Base-by-base conservation (phyloP, 371 early-diverging fungal genomes). In the Syncephalastrum racemosum region DNA sequence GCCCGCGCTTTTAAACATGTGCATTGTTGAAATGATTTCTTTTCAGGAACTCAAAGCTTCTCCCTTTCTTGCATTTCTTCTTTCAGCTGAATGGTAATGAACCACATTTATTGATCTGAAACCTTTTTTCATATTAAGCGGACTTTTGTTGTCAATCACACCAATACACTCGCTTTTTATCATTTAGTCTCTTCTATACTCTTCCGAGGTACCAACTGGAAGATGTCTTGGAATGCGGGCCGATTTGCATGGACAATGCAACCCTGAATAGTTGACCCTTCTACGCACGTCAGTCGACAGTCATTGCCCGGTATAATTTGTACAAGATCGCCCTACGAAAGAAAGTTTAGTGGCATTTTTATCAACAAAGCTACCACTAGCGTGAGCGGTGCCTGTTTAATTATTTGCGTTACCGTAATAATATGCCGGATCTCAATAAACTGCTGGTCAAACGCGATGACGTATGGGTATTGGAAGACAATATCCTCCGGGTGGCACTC, bases 341-440 rank as follows among this genome's bases (percentile, higher is more conserved):
- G 12, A 31, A 31, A 31, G 18, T 50, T 25, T 25, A 27, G 23
- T 31, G 18, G 50, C 3, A 5, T 31, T 31, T 31, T 8, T 1
- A 10, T 31, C 6, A 31, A 31, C 36, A 58, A 15, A 39, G 44
- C 8, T 31, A 31, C 36, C 36, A 31, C 36, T 31, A 31, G 36
- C 36, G 36, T 31, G 36, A 23, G 47, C 16, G 47, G 25, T 47
- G 20, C 23, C 25, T 14, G n/a, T 1, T 47, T 47, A 6, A 18
- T 31, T 31, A 36, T n/a, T 19, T 31, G 36, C 36, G 36, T 50
- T 55, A 61, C 62, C 24, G 62, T 85, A 46, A 87, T 87, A 4
- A 91, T 85, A 60, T 92, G 79, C 24, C 91, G 85, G 44, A 95
- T 75, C 65, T 93, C 93, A 58, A 93, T 87, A 60, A 95, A 92